Base-by-base conservation (phyloP, 75 land plant species). In the Adiantum capillusveneris region DNA sequence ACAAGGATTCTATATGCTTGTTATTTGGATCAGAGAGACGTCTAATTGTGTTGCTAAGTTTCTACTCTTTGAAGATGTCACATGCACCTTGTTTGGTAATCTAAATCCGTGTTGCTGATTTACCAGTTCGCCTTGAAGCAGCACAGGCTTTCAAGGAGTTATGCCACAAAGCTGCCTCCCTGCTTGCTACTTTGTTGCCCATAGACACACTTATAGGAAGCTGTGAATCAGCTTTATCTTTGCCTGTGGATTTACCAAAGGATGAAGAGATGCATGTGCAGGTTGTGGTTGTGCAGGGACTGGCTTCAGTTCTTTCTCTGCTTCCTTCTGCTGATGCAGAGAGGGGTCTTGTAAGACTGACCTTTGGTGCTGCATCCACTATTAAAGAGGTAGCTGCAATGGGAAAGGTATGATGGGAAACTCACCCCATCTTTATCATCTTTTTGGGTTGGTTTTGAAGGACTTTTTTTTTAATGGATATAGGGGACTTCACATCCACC, bases 171-270 rank as follows among this genome's bases (percentile, higher is more conserved):
- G 29, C 70, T 48, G 70, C 70, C n/a, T 27, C 63, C 17, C 28
- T 14, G 19, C 50, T 67, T 25, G 54, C 63, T 20, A 52, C 64
- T 50, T 30, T 54, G 6, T 25, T 54, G 6, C 29, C 55, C 11
- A 27, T 67, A 21, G 42, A 48, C 30, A 22, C 64, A 34, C 56
- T 64, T 2, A 67, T 67, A 49, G 63, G 41, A 24, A 48, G 53
- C 24, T 67, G 70, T 59, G 70, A 59, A 67, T 26, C 50, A 30
- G 62, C 70, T 0, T 19, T 67, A 29, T 42, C 63, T 59, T 12
- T 57, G 25, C 44, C 68, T 21, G 37, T 34, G 7, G 70, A 63
- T 22, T 22, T 37, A 1, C 18, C 51, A 2, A 53, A 42, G 25
- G 63, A 46, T 9, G 28, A 60, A 41, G 58, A 67, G 31, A 34